phyloP scores from a whole-genome alignment of 768 basidiomycete genomes.

The Suillus brevipes region DNA sequence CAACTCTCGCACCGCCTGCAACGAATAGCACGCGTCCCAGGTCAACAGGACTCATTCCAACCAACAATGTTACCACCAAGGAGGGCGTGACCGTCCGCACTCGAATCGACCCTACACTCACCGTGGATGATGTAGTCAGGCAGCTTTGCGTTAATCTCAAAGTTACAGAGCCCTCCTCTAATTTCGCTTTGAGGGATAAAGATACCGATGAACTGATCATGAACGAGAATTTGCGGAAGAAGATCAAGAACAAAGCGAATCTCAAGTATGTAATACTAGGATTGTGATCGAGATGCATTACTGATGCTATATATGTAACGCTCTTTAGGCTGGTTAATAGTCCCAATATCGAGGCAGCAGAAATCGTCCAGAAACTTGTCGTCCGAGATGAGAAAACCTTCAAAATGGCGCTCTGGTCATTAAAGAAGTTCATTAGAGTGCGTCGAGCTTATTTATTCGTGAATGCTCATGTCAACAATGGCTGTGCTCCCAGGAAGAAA shows the following conservation, averaged over 20 bases:
- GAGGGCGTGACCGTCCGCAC: constrained; percentile 77
- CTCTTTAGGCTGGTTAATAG: constrained; percentile 65
- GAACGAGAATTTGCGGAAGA: constrained; percentile 80
- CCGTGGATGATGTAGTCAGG: constrained; percentile 81
- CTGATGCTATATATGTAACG: constrained; percentile 11
- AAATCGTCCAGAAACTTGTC: constrained; percentile 69
- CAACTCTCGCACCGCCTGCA: constrained; percentile 27
- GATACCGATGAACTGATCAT: constrained; percentile 83
- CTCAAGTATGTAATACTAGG: constrained; percentile 58
- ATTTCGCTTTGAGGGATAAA: constrained; percentile 75
- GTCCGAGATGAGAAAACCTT: constrained; percentile 59
- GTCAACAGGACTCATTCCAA: constrained; percentile 64
- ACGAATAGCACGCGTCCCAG: constrained; percentile 38
- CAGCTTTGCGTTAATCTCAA: constrained; percentile 82
- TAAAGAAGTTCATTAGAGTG: constrained; percentile 80
- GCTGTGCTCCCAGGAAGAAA: constrained; percentile 61
- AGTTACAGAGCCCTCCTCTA: constrained; percentile 67
- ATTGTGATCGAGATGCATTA: neutral
- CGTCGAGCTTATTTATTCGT: constrained; percentile 18
- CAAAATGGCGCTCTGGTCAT: constrained; percentile 69
- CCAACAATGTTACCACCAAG: constrained; percentile 79
- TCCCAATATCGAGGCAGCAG: constrained; percentile 75
- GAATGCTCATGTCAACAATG: constrained; percentile 7
- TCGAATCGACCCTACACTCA: constrained; percentile 81
- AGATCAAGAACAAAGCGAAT: constrained; percentile 75